Percentiles rank a stretch among this genome's conserved stretches.
These are phyloP conservation scores for Spathaspora arborariae DNA, from an alignment of 805 yeast genomes.

Conservation along the genomic window DNA sequence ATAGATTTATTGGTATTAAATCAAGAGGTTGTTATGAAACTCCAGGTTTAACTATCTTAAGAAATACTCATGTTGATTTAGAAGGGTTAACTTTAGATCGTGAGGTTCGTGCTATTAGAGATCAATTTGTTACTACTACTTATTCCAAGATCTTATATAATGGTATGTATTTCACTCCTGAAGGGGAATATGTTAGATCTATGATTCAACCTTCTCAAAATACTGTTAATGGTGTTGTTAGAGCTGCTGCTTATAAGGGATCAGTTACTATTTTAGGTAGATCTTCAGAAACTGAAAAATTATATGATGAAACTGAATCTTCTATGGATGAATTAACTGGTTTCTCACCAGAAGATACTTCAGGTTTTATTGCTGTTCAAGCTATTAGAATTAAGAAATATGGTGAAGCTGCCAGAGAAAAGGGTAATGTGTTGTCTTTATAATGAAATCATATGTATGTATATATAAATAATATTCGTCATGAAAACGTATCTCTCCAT, in stretches of 20 bases:
- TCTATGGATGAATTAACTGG: conserved; percentile 99
- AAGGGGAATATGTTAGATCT: conserved; percentile 90
- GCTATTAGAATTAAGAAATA: conserved; percentile 97
- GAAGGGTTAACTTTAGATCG: conserved; percentile 97
- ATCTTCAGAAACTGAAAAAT: conserved; percentile 91
- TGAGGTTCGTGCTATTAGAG: conserved; percentile 96
- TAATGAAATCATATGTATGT: conserved; percentile 16
- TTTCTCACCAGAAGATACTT: conserved; percentile 93
- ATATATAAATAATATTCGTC: not conserved
- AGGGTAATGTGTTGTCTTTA: conserved; percentile 51
- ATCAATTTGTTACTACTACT: conserved; percentile 88
- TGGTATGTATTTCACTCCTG: conserved; percentile 98
- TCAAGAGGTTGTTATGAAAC: conserved; percentile 99
- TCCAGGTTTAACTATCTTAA: conserved; percentile 93
- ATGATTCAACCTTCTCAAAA: conserved; percentile 94
- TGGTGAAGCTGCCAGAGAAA: conserved; percentile 91
- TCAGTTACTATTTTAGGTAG: conserved; percentile 81
- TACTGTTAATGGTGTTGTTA: conserved; percentile 94
- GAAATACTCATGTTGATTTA: conserved; percentile 91
- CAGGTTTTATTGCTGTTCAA: conserved; percentile 97
- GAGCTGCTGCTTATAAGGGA: conserved; percentile 94
- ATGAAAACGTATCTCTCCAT: conserved; percentile 5
- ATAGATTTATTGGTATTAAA: conserved; percentile 97
- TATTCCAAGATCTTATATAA: conserved; percentile 90
- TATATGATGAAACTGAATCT: conserved; percentile 96